Evolutionary conservation across 2,329 filamentous ascomycete genomes (phyloP).

Genomic region (Macroventuria anomochaeta): DNA sequence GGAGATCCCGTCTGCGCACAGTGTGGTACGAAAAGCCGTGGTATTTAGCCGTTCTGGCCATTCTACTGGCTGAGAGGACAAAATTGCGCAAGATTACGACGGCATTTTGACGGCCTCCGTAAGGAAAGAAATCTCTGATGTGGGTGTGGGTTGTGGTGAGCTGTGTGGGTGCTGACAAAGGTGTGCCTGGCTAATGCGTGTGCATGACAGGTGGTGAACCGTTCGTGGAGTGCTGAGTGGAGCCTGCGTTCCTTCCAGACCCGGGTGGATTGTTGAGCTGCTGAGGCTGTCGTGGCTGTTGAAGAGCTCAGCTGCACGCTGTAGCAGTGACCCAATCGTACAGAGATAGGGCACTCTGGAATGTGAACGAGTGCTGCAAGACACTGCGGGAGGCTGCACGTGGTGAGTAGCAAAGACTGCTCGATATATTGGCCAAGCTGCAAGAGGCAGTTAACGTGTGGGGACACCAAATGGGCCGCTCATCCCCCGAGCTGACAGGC

Average conservation of each 20-base stretch:
- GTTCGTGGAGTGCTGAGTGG: conserved; percentile 10
- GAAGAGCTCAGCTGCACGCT: conserved; percentile 3
- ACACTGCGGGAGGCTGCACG: conserved; percentile 10
- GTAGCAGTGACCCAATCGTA: conserved; percentile 1
- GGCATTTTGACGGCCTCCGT: conserved; percentile 1
- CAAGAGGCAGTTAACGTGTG: conserved; percentile 13
- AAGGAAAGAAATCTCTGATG: neutral
- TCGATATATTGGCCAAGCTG: conserved; percentile 37
- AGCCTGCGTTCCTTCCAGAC: conserved; percentile 9
- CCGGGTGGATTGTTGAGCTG: conserved; percentile 7
- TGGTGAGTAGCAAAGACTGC: conserved; percentile 8
- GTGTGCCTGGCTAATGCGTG: conserved; percentile 14
- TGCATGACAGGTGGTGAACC: conserved; percentile 12
- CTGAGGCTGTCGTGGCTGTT: conserved; percentile 6
- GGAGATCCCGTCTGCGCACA: conserved; percentile 1
- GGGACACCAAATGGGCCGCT: conserved; percentile 3
- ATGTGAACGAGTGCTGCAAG: conserved; percentile 7
- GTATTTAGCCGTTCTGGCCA: neutral
- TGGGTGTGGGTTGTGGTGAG: conserved; percentile 9
- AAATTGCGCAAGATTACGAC: conserved; percentile 8
- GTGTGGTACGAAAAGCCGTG: conserved; percentile 7
- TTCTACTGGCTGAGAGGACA: neutral
- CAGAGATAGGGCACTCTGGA: neutral
- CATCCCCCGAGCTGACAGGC: conserved; percentile 5
- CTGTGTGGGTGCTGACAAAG: conserved; percentile 10